Percentiles rank a stretch among this genome's conserved stretches.
These are phyloP conservation scores for Pythium phragmitis DNA, from an alignment of 352 stramenopile genomes.

Conservation along the genomic window DNA sequence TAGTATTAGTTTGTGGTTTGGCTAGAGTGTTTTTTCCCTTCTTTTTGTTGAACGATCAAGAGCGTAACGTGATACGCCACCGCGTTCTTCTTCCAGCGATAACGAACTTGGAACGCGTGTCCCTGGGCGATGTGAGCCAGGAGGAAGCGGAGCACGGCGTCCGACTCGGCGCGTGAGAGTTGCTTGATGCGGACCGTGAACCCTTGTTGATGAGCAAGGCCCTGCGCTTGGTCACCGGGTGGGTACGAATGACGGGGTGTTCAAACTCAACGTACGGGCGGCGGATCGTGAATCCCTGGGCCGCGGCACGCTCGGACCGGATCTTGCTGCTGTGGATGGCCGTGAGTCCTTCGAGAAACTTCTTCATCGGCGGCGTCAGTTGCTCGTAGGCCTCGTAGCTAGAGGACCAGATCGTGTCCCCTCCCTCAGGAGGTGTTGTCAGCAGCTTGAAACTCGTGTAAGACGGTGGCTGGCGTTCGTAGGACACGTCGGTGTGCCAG, in stretches of 20 bases:
- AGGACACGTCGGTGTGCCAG: conserved; percentile 41
- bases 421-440: conserved; percentile 23
- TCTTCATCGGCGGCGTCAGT: too few species aligned
- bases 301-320: conserved; percentile 28
- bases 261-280: conserved; percentile 35
- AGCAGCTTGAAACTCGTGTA: conserved; percentile 35
- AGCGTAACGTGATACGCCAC: too few species aligned
- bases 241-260: conserved; percentile 40
- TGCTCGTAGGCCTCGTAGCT: too few species aligned
- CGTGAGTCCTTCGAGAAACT: too few species aligned
- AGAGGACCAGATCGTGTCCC: too few species aligned
- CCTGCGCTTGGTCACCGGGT: conserved; percentile 35
- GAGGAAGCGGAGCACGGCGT: conserved; percentile 20
- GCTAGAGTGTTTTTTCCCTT: too few species aligned
- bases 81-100: too few species aligned
- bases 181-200: conserved; percentile 41
- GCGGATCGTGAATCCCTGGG: conserved; percentile 27
- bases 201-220: conserved; percentile 34
- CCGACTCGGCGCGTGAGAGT: conserved; percentile 36
- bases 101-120: too few species aligned
- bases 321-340: too few species aligned
- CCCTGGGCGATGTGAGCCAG: too few species aligned
- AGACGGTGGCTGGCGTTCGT: conserved; percentile 33
- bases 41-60: too few species aligned
- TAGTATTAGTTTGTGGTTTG: too few species aligned